Evolutionary conservation across 768 basidiomycete species (phyloP).

Genomic region (Chlorophyllum brunneum): DNA sequence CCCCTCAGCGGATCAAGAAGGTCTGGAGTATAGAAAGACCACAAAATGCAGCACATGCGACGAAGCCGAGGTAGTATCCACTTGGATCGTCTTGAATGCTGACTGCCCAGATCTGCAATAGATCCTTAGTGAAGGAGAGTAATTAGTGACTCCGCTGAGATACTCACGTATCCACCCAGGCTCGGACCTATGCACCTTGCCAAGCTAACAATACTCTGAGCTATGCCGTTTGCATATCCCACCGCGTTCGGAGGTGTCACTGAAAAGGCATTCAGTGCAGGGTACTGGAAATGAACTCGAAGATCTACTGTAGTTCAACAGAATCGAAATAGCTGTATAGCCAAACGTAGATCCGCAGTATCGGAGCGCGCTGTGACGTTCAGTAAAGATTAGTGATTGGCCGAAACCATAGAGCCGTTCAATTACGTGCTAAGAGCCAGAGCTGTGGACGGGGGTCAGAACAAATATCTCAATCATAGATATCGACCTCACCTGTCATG

Average conservation of each 20-base stretch:
- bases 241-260: conserved; percentile 90
- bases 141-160: not conserved
- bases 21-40: conserved; percentile 63
- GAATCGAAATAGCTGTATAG: conserved; percentile 87
- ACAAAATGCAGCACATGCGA: conserved; percentile 60
- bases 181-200: conserved; percentile 89
- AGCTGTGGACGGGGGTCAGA: conserved; percentile 35
- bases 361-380: conserved; percentile 61
- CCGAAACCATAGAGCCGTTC: not conserved
- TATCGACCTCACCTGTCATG: conserved; percentile 62
- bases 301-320: conserved; percentile 74
- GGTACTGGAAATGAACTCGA: not conserved
- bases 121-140: conserved; percentile 12
- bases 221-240: conserved; percentile 91
- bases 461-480: not conserved
- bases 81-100: conserved; percentile 65
- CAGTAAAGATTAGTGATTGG: conserved; percentile 1
- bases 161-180: conserved; percentile 74
- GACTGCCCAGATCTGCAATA: conserved; percentile 62
- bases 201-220: conserved; percentile 92
- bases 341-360: conserved; percentile 87
- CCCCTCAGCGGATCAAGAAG: conserved; percentile 62
- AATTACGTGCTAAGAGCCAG: conserved; percentile 80
- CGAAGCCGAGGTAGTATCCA: conserved; percentile 74
- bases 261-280: conserved; percentile 24